Percentiles rank a stretch among this genome's conserved stretches.
Conservation (phyloP, 2,329 filamentous ascomycete genomes). For the Rugonectria rugulosa region DNA sequence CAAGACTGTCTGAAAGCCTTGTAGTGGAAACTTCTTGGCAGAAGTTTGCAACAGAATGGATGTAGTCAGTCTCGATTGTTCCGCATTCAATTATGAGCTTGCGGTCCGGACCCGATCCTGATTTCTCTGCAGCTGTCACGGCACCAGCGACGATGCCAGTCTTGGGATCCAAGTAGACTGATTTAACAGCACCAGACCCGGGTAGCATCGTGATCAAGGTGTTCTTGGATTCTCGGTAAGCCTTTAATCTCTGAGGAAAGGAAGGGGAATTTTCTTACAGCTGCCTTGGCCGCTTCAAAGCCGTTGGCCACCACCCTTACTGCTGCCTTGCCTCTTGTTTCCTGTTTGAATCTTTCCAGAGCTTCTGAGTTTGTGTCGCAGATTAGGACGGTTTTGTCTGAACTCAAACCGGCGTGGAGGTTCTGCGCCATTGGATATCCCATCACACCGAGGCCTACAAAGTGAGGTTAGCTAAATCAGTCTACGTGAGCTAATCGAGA, state of each 20-base stretch:
- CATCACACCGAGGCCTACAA: constrained; percentile 43
- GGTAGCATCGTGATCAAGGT: constrained; percentile 23
- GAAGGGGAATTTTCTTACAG: neutral
- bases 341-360: constrained; percentile 1
- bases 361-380: constrained; percentile 34
- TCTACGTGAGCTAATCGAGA: no score
- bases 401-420: constrained; percentile 35
- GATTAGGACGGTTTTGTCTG: constrained; percentile 38
- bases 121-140: neutral
- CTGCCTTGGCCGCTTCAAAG: neutral
- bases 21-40: neutral
- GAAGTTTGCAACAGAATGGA: neutral
- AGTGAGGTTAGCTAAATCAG: no score
- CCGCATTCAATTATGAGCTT: constrained; percentile 16
- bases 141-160: constrained; percentile 7
- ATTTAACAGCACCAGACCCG: constrained; percentile 1
- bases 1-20: neutral
- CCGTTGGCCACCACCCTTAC: neutral
- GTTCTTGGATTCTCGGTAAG: neutral
- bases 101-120: neutral
- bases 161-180: constrained; percentile 8
- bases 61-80: constrained; percentile 15
- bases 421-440: constrained; percentile 47
- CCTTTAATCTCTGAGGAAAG: neutral
- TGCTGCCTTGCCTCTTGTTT: neutral